Evolutionary conservation across 2,329 filamentous ascomycete species (phyloP).

Genomic region (Talaromyces sp.): DNA sequence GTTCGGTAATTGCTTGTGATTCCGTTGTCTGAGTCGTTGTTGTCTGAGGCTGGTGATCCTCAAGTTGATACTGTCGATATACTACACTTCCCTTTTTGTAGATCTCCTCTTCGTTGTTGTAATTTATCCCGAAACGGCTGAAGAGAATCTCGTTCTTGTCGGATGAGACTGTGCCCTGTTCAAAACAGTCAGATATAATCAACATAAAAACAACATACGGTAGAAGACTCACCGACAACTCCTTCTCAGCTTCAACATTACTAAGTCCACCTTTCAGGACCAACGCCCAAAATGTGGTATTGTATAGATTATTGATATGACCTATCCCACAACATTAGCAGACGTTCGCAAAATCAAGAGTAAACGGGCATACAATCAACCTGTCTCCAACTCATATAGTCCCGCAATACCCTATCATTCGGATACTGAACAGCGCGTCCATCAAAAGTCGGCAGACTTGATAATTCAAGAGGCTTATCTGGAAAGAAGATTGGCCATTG

Average conservation of each 20-base stretch:
- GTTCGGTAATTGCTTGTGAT: constrained; percentile 33
- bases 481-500: constrained; percentile 76
- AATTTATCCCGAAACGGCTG: constrained; percentile 85
- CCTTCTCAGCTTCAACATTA: constrained; percentile 73
- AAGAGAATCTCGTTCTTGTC: constrained; percentile 98
- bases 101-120: constrained; percentile 92
- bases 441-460: constrained; percentile 80
- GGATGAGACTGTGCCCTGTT: constrained; percentile 71
- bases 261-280: constrained; percentile 74
- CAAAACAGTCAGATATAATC: background rate
- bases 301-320: constrained; percentile 98
- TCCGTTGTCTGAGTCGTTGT: constrained; percentile 44
- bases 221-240: constrained; percentile 60
- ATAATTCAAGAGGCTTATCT: constrained; percentile 64
- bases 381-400: constrained; percentile 97
- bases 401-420: constrained; percentile 72
- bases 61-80: constrained; percentile 77
- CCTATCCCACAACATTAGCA: constrained; percentile 48
- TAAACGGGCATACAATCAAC: constrained; percentile 70
- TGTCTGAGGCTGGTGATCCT: constrained; percentile 55
- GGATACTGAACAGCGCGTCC: constrained; percentile 89
- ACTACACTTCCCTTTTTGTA: constrained; percentile 91
- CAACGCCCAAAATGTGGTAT: constrained; percentile 92
- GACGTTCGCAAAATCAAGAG: no score
- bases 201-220: background rate